phyloP scores from a whole-genome alignment of 768 basidiomycete species.

The Psilocybe cyanescens region DNA sequence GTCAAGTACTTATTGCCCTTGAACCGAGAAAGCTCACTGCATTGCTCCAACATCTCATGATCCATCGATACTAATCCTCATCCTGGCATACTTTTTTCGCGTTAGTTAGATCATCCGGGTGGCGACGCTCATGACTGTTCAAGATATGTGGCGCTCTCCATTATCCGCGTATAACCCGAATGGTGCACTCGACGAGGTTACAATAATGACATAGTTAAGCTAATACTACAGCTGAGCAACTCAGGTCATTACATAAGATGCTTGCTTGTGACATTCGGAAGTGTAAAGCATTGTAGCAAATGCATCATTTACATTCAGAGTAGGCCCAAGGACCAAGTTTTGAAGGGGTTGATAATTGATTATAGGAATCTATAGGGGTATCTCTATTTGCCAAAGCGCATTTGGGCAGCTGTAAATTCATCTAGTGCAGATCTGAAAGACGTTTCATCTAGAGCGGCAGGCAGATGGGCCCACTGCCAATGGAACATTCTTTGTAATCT shows the following conservation, averaged over 20 bases:
- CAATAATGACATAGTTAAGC: too few relatives aligned
- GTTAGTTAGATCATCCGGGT: too few relatives aligned
- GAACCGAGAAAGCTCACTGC: neutral
- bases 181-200: too few relatives aligned
- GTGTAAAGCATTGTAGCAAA: too few relatives aligned
- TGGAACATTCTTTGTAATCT: conserved; percentile 12
- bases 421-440: conserved; percentile 75
- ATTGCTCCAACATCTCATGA: neutral
- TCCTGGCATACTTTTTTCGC: too few relatives aligned
- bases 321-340: neutral
- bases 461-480: conserved; percentile 14
- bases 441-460: conserved; percentile 47
- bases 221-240: too few relatives aligned
- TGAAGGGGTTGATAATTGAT: neutral
- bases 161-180: too few relatives aligned
- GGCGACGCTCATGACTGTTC: too few relatives aligned
- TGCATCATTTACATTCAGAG: too few relatives aligned
- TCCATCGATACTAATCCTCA: neutral
- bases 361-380: conserved; percentile 1
- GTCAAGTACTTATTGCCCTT: neutral
- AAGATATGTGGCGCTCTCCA: too few relatives aligned
- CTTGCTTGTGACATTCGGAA: too few relatives aligned
- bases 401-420: conserved; percentile 73
- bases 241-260: too few relatives aligned
- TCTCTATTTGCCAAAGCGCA: conserved; percentile 73